Base-by-base conservation (phyloP, 495 filamentous ascomycete genomes). In the Penicillium coprophilum region DNA sequence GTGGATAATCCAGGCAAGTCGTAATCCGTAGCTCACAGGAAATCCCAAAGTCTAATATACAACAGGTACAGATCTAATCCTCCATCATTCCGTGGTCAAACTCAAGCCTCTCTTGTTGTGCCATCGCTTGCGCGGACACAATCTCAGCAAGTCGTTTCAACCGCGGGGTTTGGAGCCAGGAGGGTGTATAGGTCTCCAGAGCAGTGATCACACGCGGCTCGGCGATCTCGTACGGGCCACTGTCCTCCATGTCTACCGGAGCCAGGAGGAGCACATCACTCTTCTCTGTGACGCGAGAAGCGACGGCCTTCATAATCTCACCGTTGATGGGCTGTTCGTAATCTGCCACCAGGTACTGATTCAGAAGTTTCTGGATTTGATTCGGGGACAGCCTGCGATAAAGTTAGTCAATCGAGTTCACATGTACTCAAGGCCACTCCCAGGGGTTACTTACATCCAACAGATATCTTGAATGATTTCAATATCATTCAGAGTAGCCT, bases 381-480 rank as follows among this genome's bases (percentile, higher is more conserved):
- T 96, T 97, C 17, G 95, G 92, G 0, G 94, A 97, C 38, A 99
- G 86, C 90, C 89, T 91, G 53, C 21, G 50, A 50, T 30, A 50
- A 10, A 28, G 36, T 50, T 20, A 54, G 39, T 32, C 12, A 38
- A 1, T 27, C 67, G 28, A 68, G 44, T n/a, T 52, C 10, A 39
- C 10, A 15, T 6, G 34, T 17, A n/a, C n/a, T n/a, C n/a, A 36
- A 32, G 9, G 21, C 36, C 9, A 43, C 6, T n/a, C 3, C 7
- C 1, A 39, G 19, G 56, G 21, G 21, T 20, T 8, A 32, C 86
- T 82, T 75, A 93, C 94, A 97, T 97, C 95, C 95, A 99, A 80
- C 95, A 99, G 58, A 99, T 99, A 69, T 99, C 95, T 78, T 99
- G 95, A 57, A 99, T 99, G 62, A 99, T 99, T 73, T 97, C 95